Conservation (phyloP, 2,329 filamentous ascomycete genomes). For the Colletotrichum trifolii region DNA sequence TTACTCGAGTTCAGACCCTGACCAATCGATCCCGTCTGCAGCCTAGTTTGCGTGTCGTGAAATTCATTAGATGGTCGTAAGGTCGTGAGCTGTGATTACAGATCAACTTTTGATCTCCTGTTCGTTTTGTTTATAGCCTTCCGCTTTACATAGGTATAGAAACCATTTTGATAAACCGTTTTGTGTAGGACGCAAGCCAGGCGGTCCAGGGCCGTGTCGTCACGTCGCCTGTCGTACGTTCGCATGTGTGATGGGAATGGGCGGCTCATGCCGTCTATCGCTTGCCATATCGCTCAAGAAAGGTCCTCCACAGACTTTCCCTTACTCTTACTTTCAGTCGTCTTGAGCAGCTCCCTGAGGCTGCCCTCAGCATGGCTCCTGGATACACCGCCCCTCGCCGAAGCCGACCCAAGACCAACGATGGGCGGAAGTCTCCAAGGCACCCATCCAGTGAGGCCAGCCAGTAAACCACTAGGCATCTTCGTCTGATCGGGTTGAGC, state of each 20-base stretch:
- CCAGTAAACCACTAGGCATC: conserved; percentile 44
- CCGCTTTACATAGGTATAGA: conserved; percentile 27
- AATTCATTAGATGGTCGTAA: conserved; percentile 22
- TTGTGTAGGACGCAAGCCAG: conserved; percentile 9
- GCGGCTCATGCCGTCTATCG: background rate
- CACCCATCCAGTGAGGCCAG: conserved; percentile 58
- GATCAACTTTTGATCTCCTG: conserved; percentile 12
- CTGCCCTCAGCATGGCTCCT: conserved; percentile 66
- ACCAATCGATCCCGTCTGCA: background rate
- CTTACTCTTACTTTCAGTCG: conserved; percentile 44
- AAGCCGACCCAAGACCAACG: conserved; percentile 36
- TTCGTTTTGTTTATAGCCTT: conserved; percentile 29
- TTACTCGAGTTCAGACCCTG: conserved; percentile 2
- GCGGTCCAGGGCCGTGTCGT: background rate
- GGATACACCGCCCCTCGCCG: conserved; percentile 41
- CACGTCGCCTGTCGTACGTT: background rate
- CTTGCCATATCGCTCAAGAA: conserved; percentile 12
- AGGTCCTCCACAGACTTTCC: conserved; percentile 46
- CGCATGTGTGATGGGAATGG: conserved; percentile 1
- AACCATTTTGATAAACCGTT: conserved; percentile 14
- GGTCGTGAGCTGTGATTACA: conserved; percentile 28
- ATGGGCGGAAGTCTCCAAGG: conserved; percentile 53
- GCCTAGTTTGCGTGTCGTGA: conserved; percentile 14
- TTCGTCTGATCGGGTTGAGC: conserved; percentile 39
- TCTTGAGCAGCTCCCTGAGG: conserved; percentile 62